A percentile compares a stretch with the other conserved stretches of the same genome.
phyloP scores from a whole-genome alignment of 2,329 filamentous ascomycete genomes.

The Penicillium paneum region DNA sequence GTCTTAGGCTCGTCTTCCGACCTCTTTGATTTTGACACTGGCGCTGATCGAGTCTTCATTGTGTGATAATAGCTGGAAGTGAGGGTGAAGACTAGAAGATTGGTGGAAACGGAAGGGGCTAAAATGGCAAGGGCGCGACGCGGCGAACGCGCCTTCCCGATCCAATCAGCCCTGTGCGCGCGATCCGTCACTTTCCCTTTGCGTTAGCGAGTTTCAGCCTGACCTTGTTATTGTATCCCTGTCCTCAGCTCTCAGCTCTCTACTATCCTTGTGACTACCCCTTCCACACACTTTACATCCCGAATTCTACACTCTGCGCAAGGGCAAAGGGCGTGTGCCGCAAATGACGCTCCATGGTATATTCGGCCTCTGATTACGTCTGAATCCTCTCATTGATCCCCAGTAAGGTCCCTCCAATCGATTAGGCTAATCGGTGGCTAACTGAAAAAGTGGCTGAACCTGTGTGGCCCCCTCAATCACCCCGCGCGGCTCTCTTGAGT shows the following conservation, averaged over 20 bases:
- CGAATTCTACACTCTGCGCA: background rate
- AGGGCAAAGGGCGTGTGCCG: conserved; percentile 12
- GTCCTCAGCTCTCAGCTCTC: background rate
- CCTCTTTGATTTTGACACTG: conserved; percentile 11
- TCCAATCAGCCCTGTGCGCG: conserved; percentile 25
- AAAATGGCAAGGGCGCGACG: conserved; percentile 23
- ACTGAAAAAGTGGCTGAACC: conserved; percentile 40
- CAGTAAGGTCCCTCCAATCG: background rate
- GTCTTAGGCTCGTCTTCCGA: conserved; percentile 19
- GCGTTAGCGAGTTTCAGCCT: conserved; percentile 10
- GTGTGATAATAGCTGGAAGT: background rate
- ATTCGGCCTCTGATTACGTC: conserved; percentile 7
- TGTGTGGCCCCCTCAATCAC: conserved; percentile 62
- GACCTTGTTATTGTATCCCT: conserved; percentile 3
- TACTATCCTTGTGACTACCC: background rate
- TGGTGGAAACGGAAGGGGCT: conserved; percentile 11
- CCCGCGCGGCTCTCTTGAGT: conserved; percentile 60
- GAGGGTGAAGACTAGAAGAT: conserved; percentile 2
- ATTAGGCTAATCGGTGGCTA: background rate
- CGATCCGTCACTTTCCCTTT: conserved; percentile 21
- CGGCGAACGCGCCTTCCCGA: conserved; percentile 19
- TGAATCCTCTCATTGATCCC: conserved; percentile 2
- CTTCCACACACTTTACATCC: background rate
- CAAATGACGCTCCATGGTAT: conserved; percentile 19
- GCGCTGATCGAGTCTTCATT: conserved; percentile 32